Conservation (phyloP, 2,329 filamentous ascomycete genomes). For the Colletotrichum horii region DNA sequence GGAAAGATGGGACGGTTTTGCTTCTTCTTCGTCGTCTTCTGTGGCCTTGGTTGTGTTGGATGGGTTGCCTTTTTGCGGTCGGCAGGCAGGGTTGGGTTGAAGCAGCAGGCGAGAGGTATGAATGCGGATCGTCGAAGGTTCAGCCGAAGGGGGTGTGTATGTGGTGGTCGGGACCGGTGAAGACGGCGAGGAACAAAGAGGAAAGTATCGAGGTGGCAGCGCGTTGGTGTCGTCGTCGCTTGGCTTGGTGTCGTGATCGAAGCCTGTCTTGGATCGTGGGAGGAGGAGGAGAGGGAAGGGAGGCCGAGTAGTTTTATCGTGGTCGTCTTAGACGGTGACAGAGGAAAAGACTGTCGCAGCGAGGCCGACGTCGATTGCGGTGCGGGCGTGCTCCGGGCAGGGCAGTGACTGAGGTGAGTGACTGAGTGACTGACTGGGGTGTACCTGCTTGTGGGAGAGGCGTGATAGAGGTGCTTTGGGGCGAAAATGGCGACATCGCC, state of each 20-base stretch:
- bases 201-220: neutral
- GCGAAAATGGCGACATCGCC: conserved; percentile 44
- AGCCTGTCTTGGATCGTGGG: neutral
- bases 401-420: too few species aligned
- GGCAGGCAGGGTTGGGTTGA: neutral
- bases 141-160: neutral
- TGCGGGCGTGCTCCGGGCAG: neutral
- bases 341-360: neutral
- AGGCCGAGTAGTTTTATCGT: neutral
- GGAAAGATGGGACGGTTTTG: neutral
- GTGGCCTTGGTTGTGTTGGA: neutral
- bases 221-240: neutral
- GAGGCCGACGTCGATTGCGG: neutral
- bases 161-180: neutral
- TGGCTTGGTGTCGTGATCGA: neutral
- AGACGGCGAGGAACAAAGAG: neutral
- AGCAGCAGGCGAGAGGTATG: neutral
- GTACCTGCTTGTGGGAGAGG: neutral
- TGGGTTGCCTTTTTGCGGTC: neutral
- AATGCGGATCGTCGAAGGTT: neutral
- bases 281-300: neutral
- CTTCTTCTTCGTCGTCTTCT: neutral
- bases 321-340: neutral
- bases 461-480: conserved; percentile 36
- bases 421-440: neutral